Evolutionary conservation across 2,329 filamentous ascomycete genomes (phyloP).

Genomic region (Diaporthe longicolla): DNA sequence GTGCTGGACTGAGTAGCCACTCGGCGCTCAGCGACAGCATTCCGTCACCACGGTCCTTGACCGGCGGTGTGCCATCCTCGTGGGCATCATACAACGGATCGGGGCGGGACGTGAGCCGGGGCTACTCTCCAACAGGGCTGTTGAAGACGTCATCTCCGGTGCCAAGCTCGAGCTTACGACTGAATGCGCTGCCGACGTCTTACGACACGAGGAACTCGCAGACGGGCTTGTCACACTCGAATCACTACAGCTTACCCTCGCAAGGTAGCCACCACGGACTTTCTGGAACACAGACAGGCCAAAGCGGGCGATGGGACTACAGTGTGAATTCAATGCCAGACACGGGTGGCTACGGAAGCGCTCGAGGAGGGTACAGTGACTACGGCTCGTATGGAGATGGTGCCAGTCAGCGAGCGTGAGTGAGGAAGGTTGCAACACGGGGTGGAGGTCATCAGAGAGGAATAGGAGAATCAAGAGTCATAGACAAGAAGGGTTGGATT

Average conservation of each 20-base stretch:
- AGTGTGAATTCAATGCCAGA: constrained; percentile 43
- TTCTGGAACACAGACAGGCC: constrained; percentile 33
- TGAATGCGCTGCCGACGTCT: constrained; percentile 39
- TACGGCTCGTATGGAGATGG: constrained; percentile 42
- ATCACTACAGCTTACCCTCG: constrained; percentile 38
- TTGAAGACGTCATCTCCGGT: constrained; percentile 42
- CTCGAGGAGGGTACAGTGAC: constrained; percentile 40
- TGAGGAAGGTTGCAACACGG: background rate
- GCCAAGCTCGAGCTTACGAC: constrained; percentile 38
- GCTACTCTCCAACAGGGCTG: constrained; percentile 39
- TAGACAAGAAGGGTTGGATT: constrained; percentile 28
- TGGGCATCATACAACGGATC: constrained; percentile 35
- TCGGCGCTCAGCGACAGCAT: constrained; percentile 57
- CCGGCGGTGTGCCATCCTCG: constrained; percentile 41
- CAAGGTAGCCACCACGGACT: constrained; percentile 41
- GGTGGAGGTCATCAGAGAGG: constrained; percentile 28
- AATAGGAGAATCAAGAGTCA: constrained; percentile 4
- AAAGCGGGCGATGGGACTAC: constrained; percentile 42
- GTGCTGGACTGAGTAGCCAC: constrained; percentile 58
- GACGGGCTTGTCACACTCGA: constrained; percentile 32
- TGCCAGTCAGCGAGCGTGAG: constrained; percentile 43
- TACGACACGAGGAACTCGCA: constrained; percentile 41
- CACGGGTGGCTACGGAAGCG: constrained; percentile 40
- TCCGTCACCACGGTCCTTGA: constrained; percentile 40
- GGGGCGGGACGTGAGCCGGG: constrained; percentile 38